These are phyloP conservation scores for Rhypophila decipiens DNA, from an alignment of 495 filamentous ascomycete genomes.

Conservation along the genomic window DNA sequence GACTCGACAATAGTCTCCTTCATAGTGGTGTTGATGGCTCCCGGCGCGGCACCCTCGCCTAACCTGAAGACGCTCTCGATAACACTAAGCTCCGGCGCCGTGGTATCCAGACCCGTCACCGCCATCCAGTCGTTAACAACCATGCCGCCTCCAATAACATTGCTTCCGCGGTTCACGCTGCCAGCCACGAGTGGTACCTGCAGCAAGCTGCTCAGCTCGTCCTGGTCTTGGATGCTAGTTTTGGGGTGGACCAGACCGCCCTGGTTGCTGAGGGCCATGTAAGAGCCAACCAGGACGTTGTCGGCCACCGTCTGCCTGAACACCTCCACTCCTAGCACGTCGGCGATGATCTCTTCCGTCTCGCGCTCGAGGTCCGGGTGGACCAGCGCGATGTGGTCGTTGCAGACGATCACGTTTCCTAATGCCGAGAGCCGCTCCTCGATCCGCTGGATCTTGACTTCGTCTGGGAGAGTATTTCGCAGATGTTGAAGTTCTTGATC, in stretches of 20 bases:
- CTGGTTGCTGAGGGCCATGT: constrained; percentile 94
- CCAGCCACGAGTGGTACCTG: constrained; percentile 95
- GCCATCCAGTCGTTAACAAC: constrained; percentile 99
- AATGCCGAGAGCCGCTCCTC: constrained; percentile 94
- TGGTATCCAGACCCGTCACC: constrained; percentile 93
- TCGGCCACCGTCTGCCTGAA: constrained; percentile 97
- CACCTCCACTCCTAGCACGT: constrained; percentile 94
- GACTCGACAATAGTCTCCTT: constrained; percentile 98
- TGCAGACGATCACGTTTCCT: constrained; percentile 92
- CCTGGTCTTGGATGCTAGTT: constrained; percentile 93
- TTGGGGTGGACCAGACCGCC: constrained; percentile 97
- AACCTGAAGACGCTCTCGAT: constrained; percentile 92
- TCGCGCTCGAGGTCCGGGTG: constrained; percentile 97
- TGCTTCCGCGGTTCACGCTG: constrained; percentile 81
- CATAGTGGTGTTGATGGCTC: constrained; percentile 66
- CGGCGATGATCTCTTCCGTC: constrained; percentile 92
- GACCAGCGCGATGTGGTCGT: constrained; percentile 93
- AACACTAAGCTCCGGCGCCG: constrained; percentile 91
- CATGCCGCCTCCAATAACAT: constrained; percentile 96
- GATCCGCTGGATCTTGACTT: constrained; percentile 85
- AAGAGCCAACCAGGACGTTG: constrained; percentile 90
- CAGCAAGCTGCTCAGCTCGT: constrained; percentile 87
- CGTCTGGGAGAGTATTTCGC: constrained; percentile 85
- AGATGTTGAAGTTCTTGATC: constrained; percentile 98
- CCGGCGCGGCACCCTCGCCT: constrained; percentile 76